Conservation (phyloP, 1,284 basidiomycete species). For the Melampsora americana region DNA sequence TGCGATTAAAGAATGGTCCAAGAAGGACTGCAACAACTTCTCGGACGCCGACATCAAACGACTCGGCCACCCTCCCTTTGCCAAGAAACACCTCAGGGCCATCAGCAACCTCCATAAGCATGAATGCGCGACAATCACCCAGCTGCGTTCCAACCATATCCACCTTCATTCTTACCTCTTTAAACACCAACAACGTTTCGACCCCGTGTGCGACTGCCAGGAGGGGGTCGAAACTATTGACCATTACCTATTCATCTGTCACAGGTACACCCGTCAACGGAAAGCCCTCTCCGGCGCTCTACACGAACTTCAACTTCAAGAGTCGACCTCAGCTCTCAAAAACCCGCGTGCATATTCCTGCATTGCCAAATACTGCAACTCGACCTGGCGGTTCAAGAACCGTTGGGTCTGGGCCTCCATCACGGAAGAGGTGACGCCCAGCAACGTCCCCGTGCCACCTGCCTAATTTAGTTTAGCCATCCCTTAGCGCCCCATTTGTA, state of each 20-base stretch:
- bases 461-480: too few relatives aligned
- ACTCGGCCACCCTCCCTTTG: background rate
- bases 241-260: slow-evolving; percentile 6
- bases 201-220: background rate
- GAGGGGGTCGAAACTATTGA: background rate
- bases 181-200: slow-evolving; percentile 3
- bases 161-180: background rate
- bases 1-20: background rate
- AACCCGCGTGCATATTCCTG: too few relatives aligned
- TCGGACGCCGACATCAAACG: background rate
- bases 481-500: too few relatives aligned
- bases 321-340: too few relatives aligned
- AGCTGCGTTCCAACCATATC: slow-evolving; percentile 17
- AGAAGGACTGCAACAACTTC: background rate
- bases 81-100: background rate
- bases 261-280: too few relatives aligned
- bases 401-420: too few relatives aligned
- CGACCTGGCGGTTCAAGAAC: too few relatives aligned
- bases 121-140: background rate
- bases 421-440: too few relatives aligned
- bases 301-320: too few relatives aligned
- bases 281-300: too few relatives aligned
- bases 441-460: too few relatives aligned
- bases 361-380: too few relatives aligned
- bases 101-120: background rate